These are phyloP conservation scores for Stagonosporopsis rhizophila DNA, from an alignment of 2,329 filamentous ascomycete species.

Conservation along the genomic window DNA sequence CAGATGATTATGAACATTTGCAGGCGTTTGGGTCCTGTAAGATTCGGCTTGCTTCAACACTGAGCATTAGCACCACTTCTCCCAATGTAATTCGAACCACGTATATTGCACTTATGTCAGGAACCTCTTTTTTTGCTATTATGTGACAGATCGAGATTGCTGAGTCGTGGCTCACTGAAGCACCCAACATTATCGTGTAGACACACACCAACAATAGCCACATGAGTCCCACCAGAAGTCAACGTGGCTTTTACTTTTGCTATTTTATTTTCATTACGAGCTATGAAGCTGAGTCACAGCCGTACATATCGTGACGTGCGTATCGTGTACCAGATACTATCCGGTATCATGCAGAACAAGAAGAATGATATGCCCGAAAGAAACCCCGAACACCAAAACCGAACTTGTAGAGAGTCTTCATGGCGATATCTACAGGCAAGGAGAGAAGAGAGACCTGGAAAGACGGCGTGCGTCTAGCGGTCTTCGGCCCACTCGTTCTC, in stretches of 20 bases:
- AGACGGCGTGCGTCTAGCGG: conserved; percentile 31
- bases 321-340: conserved; percentile 8
- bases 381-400: conserved; percentile 20
- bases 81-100: conserved; percentile 2
- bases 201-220: neutral
- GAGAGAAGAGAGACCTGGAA: neutral
- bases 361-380: conserved; percentile 13
- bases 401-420: neutral
- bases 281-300: conserved; percentile 1
- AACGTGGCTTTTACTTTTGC: neutral
- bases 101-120: too few relatives aligned
- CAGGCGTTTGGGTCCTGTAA: conserved; percentile 12
- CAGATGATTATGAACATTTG: conserved; percentile 9
- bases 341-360: conserved; percentile 13
- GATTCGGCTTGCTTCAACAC: conserved; percentile 16
- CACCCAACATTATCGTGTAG: neutral
- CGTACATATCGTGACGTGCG: conserved; percentile 12
- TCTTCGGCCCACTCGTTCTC: conserved; percentile 62
- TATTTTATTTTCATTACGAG: conserved; percentile 10
- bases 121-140: neutral
- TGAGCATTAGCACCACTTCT: conserved; percentile 8
- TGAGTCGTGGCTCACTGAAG: neutral
- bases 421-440: neutral
- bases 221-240: too few relatives aligned
- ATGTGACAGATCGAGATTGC: neutral